These are phyloP conservation scores for Rhexocercosporidium sp. DNA, from an alignment of 2,329 filamentous ascomycete genomes.

Conservation along the genomic window DNA sequence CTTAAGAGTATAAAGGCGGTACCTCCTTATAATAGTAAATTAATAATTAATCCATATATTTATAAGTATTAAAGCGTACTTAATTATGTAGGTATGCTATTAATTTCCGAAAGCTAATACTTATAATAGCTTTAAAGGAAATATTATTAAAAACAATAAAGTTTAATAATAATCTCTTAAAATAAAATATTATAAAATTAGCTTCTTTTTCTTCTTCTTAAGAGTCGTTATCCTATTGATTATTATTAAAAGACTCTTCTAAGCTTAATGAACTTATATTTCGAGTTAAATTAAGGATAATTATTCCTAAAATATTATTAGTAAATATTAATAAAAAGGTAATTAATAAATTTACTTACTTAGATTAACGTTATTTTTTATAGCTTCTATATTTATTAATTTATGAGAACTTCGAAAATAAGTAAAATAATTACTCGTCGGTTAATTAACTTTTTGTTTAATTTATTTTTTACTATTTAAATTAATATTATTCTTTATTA, in stretches of 20 bases:
- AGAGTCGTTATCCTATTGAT: background rate
- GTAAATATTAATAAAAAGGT: background rate
- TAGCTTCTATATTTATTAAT: no score
- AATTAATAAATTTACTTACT: background rate
- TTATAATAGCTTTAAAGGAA: background rate
- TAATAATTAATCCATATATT: no score
- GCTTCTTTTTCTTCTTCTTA: background rate
- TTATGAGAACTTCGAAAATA: no score
- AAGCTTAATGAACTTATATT: background rate
- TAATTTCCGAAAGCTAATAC: no score
- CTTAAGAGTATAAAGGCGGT: no score
- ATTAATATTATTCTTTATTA: no score
- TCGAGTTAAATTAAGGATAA: background rate
- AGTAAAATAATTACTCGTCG: no score
- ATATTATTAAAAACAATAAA: background rate
- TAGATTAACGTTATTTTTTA: background rate
- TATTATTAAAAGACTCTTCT: background rate
- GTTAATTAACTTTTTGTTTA: no score
- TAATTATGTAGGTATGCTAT: no score
- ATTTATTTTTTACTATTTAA: no score
- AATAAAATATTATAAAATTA: background rate
- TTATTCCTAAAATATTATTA: background rate
- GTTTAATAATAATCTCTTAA: background rate
- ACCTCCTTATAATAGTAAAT: no score
- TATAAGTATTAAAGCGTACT: no score